These are phyloP conservation scores for Ettlia oleoabundans DNA, from an alignment of 139 green algal species.

Conservation along the genomic window DNA sequence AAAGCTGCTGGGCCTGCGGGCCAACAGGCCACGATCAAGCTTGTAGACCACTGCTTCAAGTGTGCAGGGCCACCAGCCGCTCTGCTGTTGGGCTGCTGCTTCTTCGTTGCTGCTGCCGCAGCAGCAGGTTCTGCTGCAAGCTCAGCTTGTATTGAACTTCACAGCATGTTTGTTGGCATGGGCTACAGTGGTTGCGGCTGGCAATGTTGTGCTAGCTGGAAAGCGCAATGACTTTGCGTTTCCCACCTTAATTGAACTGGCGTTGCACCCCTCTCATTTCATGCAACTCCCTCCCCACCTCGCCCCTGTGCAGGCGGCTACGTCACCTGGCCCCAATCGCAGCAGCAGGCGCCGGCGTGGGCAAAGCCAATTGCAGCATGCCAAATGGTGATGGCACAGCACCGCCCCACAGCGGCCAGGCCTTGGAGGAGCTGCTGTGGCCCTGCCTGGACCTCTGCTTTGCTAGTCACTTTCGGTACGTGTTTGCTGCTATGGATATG, in stretches of 20 bases:
- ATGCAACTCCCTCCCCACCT: not conserved
- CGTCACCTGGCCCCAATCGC: not conserved
- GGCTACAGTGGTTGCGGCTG: no score
- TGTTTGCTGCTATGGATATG: no score
- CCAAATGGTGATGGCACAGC: no score
- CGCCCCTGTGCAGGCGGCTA: slow-evolving; percentile 24
- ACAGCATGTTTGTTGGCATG: no score
- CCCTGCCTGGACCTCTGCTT: slow-evolving; percentile 30
- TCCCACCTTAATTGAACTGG: no score
- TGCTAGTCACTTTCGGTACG: slow-evolving; percentile 22
- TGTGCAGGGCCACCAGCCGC: not conserved
- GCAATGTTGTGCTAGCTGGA: no score
- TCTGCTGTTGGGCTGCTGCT: not conserved
- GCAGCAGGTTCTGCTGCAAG: no score
- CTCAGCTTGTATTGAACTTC: no score
- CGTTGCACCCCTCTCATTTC: not conserved
- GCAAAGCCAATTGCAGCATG: not conserved
- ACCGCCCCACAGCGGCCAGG: not conserved
- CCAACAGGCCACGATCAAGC: slow-evolving; percentile 38
- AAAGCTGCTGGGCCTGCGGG: not conserved
- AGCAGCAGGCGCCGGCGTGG: not conserved
- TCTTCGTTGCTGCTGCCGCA: no score
- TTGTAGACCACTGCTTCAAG: slow-evolving; percentile 43
- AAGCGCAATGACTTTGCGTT: no score
- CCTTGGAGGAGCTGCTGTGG: slow-evolving; percentile 1